These are phyloP conservation scores for Rhamnella rubrinervis DNA, from an alignment of 331 rosid genomes.

Conservation along the genomic window DNA sequence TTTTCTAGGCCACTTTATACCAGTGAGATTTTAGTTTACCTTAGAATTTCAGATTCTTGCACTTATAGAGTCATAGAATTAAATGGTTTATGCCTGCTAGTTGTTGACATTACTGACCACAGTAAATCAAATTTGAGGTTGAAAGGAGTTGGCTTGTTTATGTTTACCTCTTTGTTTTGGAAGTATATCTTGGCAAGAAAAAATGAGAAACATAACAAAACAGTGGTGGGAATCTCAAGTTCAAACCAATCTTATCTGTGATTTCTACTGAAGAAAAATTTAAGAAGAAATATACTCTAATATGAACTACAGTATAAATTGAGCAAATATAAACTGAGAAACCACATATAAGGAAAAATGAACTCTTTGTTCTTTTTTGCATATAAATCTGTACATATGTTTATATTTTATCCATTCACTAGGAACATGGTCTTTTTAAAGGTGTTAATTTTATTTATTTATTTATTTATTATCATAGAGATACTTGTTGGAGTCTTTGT, in stretches of 20 bases:
- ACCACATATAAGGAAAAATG: too few relatives aligned
- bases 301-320: not conserved
- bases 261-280: conserved; percentile 7
- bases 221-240: conserved; percentile 5
- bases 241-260: not conserved
- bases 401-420: not conserved
- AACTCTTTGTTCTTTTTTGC: not conserved
- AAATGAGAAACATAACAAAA: not conserved
- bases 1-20: conserved; percentile 26
- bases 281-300: not conserved
- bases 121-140: conserved; percentile 24
- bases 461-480: not conserved
- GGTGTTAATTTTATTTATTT: not conserved
- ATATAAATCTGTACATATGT: not conserved
- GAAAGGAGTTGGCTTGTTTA: conserved; percentile 14
- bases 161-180: conserved; percentile 16
- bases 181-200: not conserved
- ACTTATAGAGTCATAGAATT: conserved; percentile 15
- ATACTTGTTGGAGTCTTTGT: not conserved
- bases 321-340: too few relatives aligned
- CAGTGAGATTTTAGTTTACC: conserved; percentile 19
- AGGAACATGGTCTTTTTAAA: not conserved
- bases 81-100: not conserved
- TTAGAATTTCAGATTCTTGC: conserved; percentile 17
- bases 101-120: conserved; percentile 21